Percentiles rank a stretch among this genome's conserved stretches.
Conservation (phyloP, 1,139 yeast species). For the Lodderomyces theae region DNA sequence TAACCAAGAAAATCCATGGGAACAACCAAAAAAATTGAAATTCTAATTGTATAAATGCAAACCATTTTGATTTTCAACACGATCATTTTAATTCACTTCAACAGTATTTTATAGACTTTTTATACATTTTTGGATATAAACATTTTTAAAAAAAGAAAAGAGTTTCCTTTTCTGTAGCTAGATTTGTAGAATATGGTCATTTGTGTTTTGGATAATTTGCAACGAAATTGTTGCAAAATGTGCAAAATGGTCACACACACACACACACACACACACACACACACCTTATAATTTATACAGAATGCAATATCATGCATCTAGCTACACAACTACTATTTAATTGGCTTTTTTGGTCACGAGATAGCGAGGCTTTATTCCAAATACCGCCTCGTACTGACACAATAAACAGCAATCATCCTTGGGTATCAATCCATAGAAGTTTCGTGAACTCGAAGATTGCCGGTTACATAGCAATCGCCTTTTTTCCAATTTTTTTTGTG, state of each 20-base stretch:
- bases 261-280: too few relatives aligned
- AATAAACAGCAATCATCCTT: constrained; percentile 42
- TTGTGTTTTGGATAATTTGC: background rate
- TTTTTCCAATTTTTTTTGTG: background rate
- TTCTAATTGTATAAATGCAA: constrained; percentile 42
- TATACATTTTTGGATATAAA: constrained; percentile 1
- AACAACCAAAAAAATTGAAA: constrained; percentile 81
- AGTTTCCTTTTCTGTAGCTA: background rate
- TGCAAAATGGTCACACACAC: too few relatives aligned
- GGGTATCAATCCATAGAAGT: constrained; percentile 15
- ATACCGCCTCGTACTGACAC: constrained; percentile 58
- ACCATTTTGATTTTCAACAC: background rate
- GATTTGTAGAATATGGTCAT: too few relatives aligned
- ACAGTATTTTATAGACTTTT: constrained; percentile 2
- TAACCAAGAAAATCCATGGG: constrained; percentile 64
- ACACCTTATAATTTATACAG: too few relatives aligned
- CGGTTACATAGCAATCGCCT: constrained; percentile 3
- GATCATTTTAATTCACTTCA: constrained; percentile 2
- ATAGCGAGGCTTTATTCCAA: constrained; percentile 11
- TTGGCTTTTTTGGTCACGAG: background rate
- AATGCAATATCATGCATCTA: too few relatives aligned
- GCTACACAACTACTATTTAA: background rate
- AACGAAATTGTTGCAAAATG: background rate
- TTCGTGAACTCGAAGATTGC: constrained; percentile 9
- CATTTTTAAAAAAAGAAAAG: background rate